Evolutionary conservation across 2,329 filamentous ascomycete genomes (phyloP).

Genomic region (Cytospora leucostoma): DNA sequence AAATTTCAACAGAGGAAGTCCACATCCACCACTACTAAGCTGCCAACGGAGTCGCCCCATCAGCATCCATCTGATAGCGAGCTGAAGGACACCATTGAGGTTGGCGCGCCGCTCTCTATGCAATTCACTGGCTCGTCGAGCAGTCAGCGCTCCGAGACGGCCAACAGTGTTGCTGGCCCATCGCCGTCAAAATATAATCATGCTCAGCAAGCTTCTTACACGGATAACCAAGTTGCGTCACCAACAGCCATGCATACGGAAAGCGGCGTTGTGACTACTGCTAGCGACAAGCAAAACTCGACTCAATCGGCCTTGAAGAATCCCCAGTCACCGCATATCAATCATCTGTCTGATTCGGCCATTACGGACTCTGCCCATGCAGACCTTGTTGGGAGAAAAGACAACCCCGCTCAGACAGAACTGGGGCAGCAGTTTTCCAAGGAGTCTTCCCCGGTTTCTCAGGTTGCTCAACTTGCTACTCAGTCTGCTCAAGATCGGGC

Average conservation of each 20-base stretch:
- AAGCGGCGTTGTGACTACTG: neutral
- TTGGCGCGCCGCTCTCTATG: conserved; percentile 42
- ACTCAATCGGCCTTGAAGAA: neutral
- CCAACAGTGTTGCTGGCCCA: conserved; percentile 22
- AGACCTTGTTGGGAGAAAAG: neutral
- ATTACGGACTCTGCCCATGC: neutral
- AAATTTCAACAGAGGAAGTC: conserved; percentile 44
- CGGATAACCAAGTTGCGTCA: conserved; percentile 10
- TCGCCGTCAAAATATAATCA: conserved; percentile 13
- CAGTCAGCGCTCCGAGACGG: conserved; percentile 25
- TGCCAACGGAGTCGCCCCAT: conserved; percentile 36
- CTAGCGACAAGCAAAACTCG: conserved; percentile 1
- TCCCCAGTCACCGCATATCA: neutral
- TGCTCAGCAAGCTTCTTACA: neutral
- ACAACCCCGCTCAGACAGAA: neutral
- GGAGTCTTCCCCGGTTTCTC: conserved; percentile 2
- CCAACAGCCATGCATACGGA: conserved; percentile 4
- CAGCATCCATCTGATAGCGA: conserved; percentile 45
- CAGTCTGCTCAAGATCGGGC: conserved; percentile 15
- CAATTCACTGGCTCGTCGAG: conserved; percentile 21
- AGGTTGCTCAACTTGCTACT: conserved; percentile 6
- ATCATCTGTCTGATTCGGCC: neutral
- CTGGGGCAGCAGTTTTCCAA: conserved; percentile 7
- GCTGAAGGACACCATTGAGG: conserved; percentile 60
- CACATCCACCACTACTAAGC: conserved; percentile 20